Conservation (phyloP, 2,329 filamentous ascomycete genomes). For the Coniochaeta sp. region DNA sequence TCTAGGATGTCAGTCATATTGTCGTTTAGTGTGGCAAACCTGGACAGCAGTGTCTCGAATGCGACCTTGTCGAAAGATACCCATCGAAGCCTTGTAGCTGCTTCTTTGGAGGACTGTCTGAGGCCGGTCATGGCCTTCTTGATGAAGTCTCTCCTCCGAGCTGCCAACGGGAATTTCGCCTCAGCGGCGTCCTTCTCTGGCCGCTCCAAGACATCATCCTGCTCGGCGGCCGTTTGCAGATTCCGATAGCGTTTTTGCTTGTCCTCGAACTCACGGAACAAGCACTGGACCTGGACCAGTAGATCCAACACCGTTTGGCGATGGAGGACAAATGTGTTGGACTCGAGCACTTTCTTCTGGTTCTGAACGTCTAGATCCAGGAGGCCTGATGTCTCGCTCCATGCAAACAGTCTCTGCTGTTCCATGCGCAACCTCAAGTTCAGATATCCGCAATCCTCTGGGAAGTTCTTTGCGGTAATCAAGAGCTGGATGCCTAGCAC, state of each 20-base stretch:
- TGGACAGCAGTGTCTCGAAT: constrained; percentile 34
- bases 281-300: constrained; percentile 36
- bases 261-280: constrained; percentile 38
- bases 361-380: constrained; percentile 34
- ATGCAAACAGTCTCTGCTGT: constrained; percentile 40
- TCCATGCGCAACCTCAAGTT: constrained; percentile 41
- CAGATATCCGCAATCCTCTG: constrained; percentile 40
- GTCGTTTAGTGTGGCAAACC: constrained; percentile 38
- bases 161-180: constrained; percentile 36
- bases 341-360: constrained; percentile 32
- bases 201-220: constrained; percentile 24
- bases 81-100: constrained; percentile 31
- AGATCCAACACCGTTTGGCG: constrained; percentile 41
- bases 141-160: constrained; percentile 32
- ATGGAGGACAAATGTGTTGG: constrained; percentile 40
- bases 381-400: constrained; percentile 41
- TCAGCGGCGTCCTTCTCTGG: constrained; percentile 36
- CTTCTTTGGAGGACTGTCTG: constrained; percentile 26
- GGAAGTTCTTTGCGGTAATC: constrained; percentile 37
- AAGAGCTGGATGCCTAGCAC: constrained; percentile 36
- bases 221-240: constrained; percentile 25
- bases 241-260: constrained; percentile 31
- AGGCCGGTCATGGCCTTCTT: constrained; percentile 33
- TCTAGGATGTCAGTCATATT: constrained; percentile 41
- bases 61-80: constrained; percentile 36